Conservation (phyloP, 306 rosid species). For the Citrullus amarus region DNA sequence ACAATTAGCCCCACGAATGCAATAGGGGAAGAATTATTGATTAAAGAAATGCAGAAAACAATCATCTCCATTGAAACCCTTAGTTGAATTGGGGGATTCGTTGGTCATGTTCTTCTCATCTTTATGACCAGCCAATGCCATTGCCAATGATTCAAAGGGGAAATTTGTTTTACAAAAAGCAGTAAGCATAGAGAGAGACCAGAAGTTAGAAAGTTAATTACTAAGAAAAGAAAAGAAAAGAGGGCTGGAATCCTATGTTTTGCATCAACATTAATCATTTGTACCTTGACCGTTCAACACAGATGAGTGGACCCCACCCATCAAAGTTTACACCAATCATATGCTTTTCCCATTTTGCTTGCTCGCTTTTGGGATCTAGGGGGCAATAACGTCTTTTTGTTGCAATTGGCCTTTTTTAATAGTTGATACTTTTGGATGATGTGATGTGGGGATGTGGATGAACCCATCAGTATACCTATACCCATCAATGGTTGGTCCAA, state of each 20-base stretch:
- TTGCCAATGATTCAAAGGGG: background rate
- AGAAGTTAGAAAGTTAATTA: background rate
- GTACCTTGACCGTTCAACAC: constrained; percentile 80
- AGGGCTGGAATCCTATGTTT: constrained; percentile 47
- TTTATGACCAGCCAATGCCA: background rate
- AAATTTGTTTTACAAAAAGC: background rate
- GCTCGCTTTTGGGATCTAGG: background rate
- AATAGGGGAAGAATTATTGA: background rate
- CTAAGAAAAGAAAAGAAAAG: background rate
- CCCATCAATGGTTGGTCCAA: no score
- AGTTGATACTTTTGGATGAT: background rate
- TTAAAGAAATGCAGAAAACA: background rate
- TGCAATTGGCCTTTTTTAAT: background rate
- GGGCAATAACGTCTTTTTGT: background rate
- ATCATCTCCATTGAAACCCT: background rate
- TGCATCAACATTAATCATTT: constrained; percentile 45
- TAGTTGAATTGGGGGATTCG: background rate
- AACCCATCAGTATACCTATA: background rate
- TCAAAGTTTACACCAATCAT: constrained; percentile 8
- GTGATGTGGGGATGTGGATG: background rate
- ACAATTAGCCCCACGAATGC: background rate
- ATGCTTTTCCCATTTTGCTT: background rate
- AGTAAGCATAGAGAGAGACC: background rate
- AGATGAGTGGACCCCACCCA: background rate
- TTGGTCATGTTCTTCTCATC: background rate